Conservation (phyloP, 1,284 basidiomycete genomes). For the Trichosporon ovoides region DNA sequence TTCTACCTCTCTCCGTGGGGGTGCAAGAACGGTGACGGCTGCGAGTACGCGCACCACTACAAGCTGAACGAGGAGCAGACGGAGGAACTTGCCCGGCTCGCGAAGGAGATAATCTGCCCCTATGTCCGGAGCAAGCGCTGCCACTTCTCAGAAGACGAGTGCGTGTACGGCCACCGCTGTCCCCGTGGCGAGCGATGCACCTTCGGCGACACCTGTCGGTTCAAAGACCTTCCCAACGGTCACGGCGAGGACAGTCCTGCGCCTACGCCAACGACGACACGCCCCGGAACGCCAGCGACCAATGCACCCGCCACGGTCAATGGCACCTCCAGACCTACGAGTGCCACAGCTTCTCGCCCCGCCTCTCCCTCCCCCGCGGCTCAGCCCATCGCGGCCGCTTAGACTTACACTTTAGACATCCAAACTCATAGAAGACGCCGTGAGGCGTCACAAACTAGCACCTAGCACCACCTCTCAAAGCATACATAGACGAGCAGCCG, state of each 20-base stretch:
- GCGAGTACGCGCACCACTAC: slow-evolving; percentile 41
- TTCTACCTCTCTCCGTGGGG: slow-evolving; percentile 28
- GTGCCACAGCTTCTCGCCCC: no score
- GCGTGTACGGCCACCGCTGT: slow-evolving; percentile 41
- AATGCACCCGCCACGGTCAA: not conserved
- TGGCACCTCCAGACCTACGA: no score
- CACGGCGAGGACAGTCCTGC: slow-evolving; percentile 28
- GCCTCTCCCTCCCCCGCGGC: no score
- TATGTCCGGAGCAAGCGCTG: slow-evolving; percentile 33
- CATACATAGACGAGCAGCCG: no score
- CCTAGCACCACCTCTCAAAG: no score
- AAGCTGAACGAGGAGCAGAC: slow-evolving; percentile 34
- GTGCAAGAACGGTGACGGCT: slow-evolving; percentile 36
- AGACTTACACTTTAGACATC: no score
- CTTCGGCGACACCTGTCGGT: slow-evolving; percentile 39
- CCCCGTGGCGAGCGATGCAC: slow-evolving; percentile 31
- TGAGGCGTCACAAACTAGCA: no score
- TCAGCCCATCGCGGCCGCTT: no score
- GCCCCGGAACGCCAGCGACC: not conserved
- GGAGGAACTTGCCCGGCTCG: slow-evolving; percentile 32
- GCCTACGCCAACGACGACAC: not conserved
- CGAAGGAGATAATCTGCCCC: slow-evolving; percentile 42
- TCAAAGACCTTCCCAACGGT: slow-evolving; percentile 33
- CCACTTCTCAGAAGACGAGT: slow-evolving; percentile 37
- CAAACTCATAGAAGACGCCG: no score